phyloP scores from a whole-genome alignment of 2,329 filamentous ascomycete species.

The Diaporthe sp. region DNA sequence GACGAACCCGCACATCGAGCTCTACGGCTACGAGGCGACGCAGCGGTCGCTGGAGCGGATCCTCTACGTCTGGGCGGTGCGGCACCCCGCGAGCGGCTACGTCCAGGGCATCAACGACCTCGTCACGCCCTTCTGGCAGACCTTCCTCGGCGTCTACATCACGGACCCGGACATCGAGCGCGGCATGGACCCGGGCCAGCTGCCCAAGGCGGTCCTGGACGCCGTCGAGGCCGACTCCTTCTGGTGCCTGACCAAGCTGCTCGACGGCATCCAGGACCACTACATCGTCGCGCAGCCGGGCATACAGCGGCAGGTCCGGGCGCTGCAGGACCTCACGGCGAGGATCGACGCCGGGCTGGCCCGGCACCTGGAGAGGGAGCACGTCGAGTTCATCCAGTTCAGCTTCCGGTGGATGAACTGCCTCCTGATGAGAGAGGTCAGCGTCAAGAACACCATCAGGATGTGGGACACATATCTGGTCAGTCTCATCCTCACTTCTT shows the following conservation, averaged over 20 bases:
- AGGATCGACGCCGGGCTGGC: constrained; percentile 88
- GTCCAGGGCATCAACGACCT: constrained; percentile 99
- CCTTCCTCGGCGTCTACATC: constrained; percentile 94
- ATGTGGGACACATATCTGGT: constrained; percentile 99
- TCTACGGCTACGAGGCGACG: constrained; percentile 96
- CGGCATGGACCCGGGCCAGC: constrained; percentile 96
- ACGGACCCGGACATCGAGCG: constrained; percentile 93
- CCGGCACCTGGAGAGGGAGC: constrained; percentile 89
- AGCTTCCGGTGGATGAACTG: constrained; percentile 99
- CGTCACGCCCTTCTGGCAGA: constrained; percentile 98
- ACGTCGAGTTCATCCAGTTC: constrained; percentile 99
- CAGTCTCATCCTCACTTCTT: constrained; percentile 51
- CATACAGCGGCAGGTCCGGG: constrained; percentile 93
- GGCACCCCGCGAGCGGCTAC: constrained; percentile 96
- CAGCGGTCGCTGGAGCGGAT: constrained; percentile 95
- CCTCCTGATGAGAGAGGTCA: constrained; percentile 96
- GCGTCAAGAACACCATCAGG: constrained; percentile 93
- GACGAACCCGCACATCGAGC: constrained; percentile 94
- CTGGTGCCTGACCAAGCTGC: constrained; percentile 96
- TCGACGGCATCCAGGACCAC: constrained; percentile 99
- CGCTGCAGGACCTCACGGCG: constrained; percentile 89
- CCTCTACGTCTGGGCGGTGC: constrained; percentile 96
- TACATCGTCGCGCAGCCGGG: constrained; percentile 98
- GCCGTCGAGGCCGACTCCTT: constrained; percentile 98
- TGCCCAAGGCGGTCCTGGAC: constrained; percentile 91